Percentiles rank a stretch among this genome's conserved stretches.
These are phyloP conservation scores for Metschnikowia shivogae DNA, from an alignment of 805 yeast genomes.

Conservation along the genomic window DNA sequence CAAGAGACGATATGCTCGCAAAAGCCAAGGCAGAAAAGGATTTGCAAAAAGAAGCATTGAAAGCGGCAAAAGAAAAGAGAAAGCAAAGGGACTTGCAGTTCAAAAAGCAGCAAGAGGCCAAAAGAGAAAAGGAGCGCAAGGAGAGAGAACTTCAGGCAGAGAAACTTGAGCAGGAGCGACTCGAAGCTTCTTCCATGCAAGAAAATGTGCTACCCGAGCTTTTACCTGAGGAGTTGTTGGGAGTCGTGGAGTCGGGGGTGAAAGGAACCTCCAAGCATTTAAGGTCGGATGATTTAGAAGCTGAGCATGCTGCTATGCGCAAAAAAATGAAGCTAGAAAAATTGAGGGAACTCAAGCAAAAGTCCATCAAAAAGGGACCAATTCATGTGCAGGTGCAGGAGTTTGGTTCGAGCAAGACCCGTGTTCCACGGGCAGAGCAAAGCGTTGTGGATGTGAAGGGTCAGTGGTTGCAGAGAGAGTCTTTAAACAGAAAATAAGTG, in stretches of 20 bases:
- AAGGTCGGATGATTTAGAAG: conserved; percentile 31
- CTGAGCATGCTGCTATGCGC: conserved; percentile 25
- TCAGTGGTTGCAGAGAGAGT: conserved; percentile 39
- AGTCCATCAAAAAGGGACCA: conserved; percentile 35
- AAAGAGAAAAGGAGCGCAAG: conserved; percentile 15
- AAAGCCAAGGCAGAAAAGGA: conserved; percentile 22
- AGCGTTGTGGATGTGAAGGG: conserved; percentile 28
- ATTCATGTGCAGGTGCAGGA: conserved; percentile 35
- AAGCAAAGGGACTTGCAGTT: conserved; percentile 30
- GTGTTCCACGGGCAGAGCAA: conserved; percentile 36
- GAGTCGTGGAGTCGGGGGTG: conserved; percentile 13
- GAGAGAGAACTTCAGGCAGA: conserved; percentile 20
- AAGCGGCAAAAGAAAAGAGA: conserved; percentile 33
- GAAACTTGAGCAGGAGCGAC: conserved; percentile 9
- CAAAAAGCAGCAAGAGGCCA: conserved; percentile 33
- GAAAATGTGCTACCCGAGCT: conserved; percentile 35
- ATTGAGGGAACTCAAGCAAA: conserved; percentile 25
- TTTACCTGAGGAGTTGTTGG: conserved; percentile 39
- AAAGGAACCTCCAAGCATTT: conserved; percentile 26
- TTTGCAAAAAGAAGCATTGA: conserved; percentile 23
- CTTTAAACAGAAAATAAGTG: conserved; percentile 29
- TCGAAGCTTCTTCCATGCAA: conserved; percentile 7
- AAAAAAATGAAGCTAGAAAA: conserved; percentile 33
- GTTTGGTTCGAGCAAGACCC: conserved; percentile 19
- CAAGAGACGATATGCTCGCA: conserved; percentile 25